A percentile compares a stretch with the other conserved stretches of the same genome.
Conservation (phyloP, 2,329 filamentous ascomycete genomes). For the Ascochyta clinopodiicola region DNA sequence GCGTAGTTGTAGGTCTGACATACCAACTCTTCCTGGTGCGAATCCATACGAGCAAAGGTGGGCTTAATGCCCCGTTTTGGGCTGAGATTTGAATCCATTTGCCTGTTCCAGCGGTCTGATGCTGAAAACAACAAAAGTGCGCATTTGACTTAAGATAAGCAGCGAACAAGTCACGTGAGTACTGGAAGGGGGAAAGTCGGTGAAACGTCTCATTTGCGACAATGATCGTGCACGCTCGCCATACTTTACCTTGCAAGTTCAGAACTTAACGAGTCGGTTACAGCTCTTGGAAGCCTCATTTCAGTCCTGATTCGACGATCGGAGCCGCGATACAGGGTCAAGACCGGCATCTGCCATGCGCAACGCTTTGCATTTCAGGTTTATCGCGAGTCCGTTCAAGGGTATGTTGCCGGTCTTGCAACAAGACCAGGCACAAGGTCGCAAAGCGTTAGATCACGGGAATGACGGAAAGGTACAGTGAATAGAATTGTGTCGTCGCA, state of each 20-base stretch:
- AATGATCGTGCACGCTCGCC: constrained; percentile 16
- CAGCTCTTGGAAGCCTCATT: constrained; percentile 1
- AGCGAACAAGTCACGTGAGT: constrained; percentile 3
- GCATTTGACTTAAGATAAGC: constrained; percentile 14
- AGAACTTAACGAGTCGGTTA: constrained; percentile 8
- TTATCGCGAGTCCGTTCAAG: not conserved
- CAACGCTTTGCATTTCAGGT: not conserved
- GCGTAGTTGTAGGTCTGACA: not conserved
- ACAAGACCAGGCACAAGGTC: not conserved
- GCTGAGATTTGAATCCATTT: not conserved
- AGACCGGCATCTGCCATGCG: not conserved
- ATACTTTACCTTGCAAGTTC: constrained; percentile 11
- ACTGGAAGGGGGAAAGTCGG: constrained; percentile 4
- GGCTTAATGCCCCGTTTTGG: not conserved
- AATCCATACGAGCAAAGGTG: constrained; percentile 11
- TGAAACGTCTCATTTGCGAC: constrained; percentile 16
- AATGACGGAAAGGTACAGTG: not conserved
- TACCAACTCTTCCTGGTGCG: constrained; percentile 1
- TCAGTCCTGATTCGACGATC: not conserved
- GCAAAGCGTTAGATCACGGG: not conserved
- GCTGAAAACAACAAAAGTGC: constrained; percentile 3
- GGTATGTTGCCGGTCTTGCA: not conserved
- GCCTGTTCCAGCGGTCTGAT: not conserved
- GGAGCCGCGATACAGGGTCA: not conserved
- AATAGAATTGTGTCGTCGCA: not conserved